Evolutionary conservation across 441 rosid species (phyloP).

Genomic region (Gossypium schwendimanii): DNA sequence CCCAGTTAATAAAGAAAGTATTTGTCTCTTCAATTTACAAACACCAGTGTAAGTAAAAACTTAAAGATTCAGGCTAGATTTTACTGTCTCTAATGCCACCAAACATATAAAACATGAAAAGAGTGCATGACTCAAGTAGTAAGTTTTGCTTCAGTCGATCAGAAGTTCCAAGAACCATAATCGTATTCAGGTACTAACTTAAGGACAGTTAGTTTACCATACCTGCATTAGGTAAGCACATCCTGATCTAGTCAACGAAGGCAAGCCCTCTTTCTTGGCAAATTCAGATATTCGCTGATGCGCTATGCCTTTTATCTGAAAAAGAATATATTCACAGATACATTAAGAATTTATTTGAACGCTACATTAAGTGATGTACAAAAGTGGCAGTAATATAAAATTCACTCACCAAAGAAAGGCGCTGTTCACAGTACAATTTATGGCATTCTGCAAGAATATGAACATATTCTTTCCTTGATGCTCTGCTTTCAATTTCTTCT

Average conservation of each 20-base stretch:
- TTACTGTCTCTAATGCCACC: background rate
- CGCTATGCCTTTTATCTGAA: constrained; percentile 82
- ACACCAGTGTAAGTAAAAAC: background rate
- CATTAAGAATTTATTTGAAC: background rate
- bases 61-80: background rate
- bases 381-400: background rate
- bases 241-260: constrained; percentile 92
- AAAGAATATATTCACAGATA: constrained; percentile 7
- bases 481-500: constrained; percentile 89
- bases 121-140: constrained; percentile 3
- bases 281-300: constrained; percentile 85
- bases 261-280: constrained; percentile 84
- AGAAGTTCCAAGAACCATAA: background rate
- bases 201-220: constrained; percentile 11
- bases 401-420: constrained; percentile 77
- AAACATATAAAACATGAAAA: constrained; percentile 12
- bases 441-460: constrained; percentile 90
- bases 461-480: constrained; percentile 81
- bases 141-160: constrained; percentile 3
- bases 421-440: constrained; percentile 85
- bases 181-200: background rate
- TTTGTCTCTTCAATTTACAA: background rate
- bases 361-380: background rate
- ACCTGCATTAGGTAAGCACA: constrained; percentile 98
- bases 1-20: constrained; percentile 2